phyloP scores from a whole-genome alignment of 164 flowering plant genomes.

The Aristolochia contorta region DNA sequence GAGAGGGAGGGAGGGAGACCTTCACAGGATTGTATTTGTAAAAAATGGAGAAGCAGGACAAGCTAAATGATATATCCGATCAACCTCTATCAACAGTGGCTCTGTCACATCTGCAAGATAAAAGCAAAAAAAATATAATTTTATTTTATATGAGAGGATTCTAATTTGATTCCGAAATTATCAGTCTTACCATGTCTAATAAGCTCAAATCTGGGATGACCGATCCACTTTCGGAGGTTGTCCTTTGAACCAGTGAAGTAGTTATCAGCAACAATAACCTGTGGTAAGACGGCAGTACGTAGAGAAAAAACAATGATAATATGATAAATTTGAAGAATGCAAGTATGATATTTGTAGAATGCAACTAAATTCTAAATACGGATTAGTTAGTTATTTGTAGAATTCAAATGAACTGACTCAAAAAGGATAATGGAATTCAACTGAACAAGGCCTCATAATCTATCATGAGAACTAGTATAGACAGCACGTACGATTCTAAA shows the following conservation, averaged over 20 bases:
- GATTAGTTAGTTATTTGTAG: too few relatives aligned
- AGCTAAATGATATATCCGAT: conserved; percentile 91
- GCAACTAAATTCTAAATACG: too few relatives aligned
- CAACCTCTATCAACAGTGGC: conserved; percentile 82
- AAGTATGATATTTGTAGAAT: too few relatives aligned
- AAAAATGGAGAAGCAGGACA: conserved; percentile 96
- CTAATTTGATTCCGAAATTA: background rate
- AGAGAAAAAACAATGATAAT: background rate
- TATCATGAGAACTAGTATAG: too few relatives aligned
- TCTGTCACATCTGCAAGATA: conserved; percentile 66
- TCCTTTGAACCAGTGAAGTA: conserved; percentile 63
- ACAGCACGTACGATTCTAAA: too few relatives aligned
- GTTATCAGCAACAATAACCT: conserved; percentile 64
- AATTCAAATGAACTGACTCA: too few relatives aligned
- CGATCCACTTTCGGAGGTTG: conserved; percentile 63
- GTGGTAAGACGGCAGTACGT: background rate
- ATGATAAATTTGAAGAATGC: background rate
- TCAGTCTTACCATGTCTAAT: conserved; percentile 54
- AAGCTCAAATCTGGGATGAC: conserved; percentile 78
- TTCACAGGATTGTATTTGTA: conserved; percentile 92
- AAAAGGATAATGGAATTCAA: too few relatives aligned
- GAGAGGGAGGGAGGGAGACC: conserved; percentile 14
- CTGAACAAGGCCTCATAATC: too few relatives aligned
- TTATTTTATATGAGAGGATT: background rate
- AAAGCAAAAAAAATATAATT: background rate